Evolutionary conservation across 495 filamentous ascomycete genomes (phyloP), one percentile per base, ranked within the genome.

Genomic region (Aspergillus mulundensis): DNA sequence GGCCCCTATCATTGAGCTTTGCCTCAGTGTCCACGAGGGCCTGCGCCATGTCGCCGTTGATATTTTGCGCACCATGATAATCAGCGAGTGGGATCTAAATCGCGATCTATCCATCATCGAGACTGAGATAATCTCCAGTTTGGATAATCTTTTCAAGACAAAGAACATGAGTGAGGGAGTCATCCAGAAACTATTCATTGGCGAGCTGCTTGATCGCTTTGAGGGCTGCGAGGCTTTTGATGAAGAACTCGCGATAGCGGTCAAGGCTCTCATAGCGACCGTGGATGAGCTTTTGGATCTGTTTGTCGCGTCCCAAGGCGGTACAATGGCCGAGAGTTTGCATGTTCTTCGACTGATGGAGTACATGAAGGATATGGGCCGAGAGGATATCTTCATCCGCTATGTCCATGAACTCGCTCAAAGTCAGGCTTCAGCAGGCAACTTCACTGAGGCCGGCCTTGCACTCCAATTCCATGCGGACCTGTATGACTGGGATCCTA

Each of bases 1-100:
- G 10, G 85, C 87, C 18, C 91, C 93, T 3, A 94, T 97, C 55
- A 87, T 99, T 30, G 91, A 94, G 62, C 78, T 97, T 15, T 99
- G 94, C 62, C 77, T 99, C 18, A 97, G 92, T 64, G 91, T 97
- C 7, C 94, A 99, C 57, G 91, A 95, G 66, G 91, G 91, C 1
- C 72, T 99, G 53, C 81, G 95, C 56, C 83, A 84, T 55, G 93
- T 94, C 62, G 94, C 94, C 11, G 89, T 97, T 24, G 88, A 93
- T 72, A 88, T 97, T 28, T 72, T 99, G 38, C 90, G 96, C 65
- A 95, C 89, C 12, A 97, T 99, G 95, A 96, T 97, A 53, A 84
- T 97, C 57, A 95, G 91, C 68, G 93, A 97, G 72, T 99, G 94
- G 94, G 93, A 88, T n/a, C 72, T 97, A 53, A 96, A 90, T 62